Base-by-base conservation (phyloP, 805 yeast species). In the Candida chauliodis region DNA sequence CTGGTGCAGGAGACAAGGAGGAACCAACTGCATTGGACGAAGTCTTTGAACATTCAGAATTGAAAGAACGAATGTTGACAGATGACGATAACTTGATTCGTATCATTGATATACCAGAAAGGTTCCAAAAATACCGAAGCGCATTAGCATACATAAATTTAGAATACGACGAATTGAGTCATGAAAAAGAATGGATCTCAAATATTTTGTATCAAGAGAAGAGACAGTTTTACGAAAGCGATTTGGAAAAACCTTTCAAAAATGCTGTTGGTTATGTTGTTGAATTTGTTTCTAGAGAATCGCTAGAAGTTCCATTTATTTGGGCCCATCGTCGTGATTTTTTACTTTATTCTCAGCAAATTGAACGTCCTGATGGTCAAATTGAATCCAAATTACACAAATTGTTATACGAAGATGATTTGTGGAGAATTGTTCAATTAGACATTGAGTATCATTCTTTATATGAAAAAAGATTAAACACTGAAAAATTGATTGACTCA, bases 251-350 rank as follows among this genome's bases (percentile, higher is more conserved):
- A 11, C 83, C 83, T 14, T 84, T 88, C 60, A 69, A 70, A 40
- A 74, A 69, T 26, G 82, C 96, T 1, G 85, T 93, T 5, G 76
- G 78, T 9, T 79, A 75, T 60, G 86, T 73, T 31, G 81, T 76
- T 52, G 85, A 71, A 53, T 89, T 79, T 47, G 66, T 93, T 21
- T 72, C 89, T 10, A 79, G 78, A 50, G 95, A 90, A 34, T 73
- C 81, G 42, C 73, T 84, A 46, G 99, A 93, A 57, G 96, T 91
- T 4, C 98, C 99, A 8, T 86, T 89, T 52, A 89, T 93, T 44
- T 89, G 95, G 85, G 84, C 89, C 18, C 95, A 89, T 56, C 84
- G 98, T 58, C 85, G 95, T 62, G 98, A 93, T 60, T 88, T 85
- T 55, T 69, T 88, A 14, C 65, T 85, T 43, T 70, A 70, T 50